A percentile compares a stretch with the other conserved stretches of the same genome.
These are phyloP conservation scores for Microcyclospora pomicola DNA, from an alignment of 2,329 filamentous ascomycete species.

Conservation along the genomic window DNA sequence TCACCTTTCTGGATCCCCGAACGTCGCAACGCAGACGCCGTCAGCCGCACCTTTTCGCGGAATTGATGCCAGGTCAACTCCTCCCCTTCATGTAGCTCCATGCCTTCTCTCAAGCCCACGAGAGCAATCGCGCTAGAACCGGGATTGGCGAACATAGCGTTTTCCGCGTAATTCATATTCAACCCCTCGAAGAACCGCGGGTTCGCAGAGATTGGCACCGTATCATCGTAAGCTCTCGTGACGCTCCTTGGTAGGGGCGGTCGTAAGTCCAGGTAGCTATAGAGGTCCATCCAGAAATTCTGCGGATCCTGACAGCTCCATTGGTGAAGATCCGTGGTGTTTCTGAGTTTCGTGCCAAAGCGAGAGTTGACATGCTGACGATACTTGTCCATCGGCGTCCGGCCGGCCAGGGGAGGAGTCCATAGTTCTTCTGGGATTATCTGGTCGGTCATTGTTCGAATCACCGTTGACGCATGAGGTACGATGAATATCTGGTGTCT, in stretches of 20 bases:
- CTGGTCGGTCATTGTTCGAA: constrained; percentile 3
- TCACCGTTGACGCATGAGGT: too few species aligned
- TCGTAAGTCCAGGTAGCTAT: constrained; percentile 24
- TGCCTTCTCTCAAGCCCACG: constrained; percentile 28
- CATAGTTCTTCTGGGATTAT: constrained; percentile 12
- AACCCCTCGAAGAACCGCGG: constrained; percentile 27
- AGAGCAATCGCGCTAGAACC: constrained; percentile 25
- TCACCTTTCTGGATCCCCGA: constrained; percentile 27
- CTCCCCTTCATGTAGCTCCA: constrained; percentile 22
- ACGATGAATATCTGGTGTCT: too few species aligned
- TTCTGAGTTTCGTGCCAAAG: constrained; percentile 12
- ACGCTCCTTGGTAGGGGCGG: constrained; percentile 21
- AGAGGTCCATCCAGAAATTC: constrained; percentile 32
- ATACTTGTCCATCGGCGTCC: constrained; percentile 19
- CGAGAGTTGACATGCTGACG: constrained; percentile 18
- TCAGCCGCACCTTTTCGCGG: constrained; percentile 25
- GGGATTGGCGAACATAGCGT: constrained; percentile 25
- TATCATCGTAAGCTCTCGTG: constrained; percentile 26
- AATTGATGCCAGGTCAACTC: constrained; percentile 28
- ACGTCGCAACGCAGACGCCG: constrained; percentile 25
- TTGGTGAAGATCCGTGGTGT: constrained; percentile 25
- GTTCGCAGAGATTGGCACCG: constrained; percentile 23
- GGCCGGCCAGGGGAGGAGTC: constrained; percentile 9
- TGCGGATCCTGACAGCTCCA: constrained; percentile 29
- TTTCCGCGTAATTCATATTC: constrained; percentile 29